A percentile compares a stretch with the other conserved stretches of the same genome.
phyloP scores from a whole-genome alignment of 305 asterid genomes.

The Solanum hybrid region DNA sequence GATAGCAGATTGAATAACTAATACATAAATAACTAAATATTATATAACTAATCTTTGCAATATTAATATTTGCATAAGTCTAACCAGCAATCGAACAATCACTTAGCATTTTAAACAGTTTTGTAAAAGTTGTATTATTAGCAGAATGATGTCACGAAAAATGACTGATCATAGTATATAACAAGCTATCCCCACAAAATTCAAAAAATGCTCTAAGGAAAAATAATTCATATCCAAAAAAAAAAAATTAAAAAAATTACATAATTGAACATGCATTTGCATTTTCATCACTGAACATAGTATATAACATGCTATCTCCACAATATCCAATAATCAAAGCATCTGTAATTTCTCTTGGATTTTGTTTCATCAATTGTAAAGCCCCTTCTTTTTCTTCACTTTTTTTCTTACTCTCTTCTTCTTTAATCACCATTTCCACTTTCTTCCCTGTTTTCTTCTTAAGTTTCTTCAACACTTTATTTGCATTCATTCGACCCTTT shows the following conservation, averaged over 20 bases:
- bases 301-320: conserved; percentile 26
- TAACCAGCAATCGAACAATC: rapidly evolving
- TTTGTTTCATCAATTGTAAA: conserved; percentile 3
- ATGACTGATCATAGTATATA: background rate
- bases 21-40: background rate
- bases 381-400: conserved; percentile 8
- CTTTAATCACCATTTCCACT: conserved; percentile 33
- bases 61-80: background rate
- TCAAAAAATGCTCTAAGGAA: background rate
- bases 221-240: background rate
- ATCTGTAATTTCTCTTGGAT: conserved; percentile 3
- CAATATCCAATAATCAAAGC: conserved; percentile 25
- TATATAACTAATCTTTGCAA: background rate
- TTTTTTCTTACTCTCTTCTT: conserved; percentile 10
- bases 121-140: background rate
- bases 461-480: conserved; percentile 48
- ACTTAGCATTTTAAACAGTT: background rate
- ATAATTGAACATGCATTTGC: conserved; percentile 62
- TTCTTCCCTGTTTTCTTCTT: conserved; percentile 52
- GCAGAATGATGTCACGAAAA: background rate
- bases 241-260: background rate
- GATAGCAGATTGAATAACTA: background rate
- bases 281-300: conserved; percentile 67
- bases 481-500: conserved; percentile 39
- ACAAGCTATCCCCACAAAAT: background rate